Evolutionary conservation across 805 yeast genomes (phyloP).

Genomic region (Wickerhamia fluorescens): DNA sequence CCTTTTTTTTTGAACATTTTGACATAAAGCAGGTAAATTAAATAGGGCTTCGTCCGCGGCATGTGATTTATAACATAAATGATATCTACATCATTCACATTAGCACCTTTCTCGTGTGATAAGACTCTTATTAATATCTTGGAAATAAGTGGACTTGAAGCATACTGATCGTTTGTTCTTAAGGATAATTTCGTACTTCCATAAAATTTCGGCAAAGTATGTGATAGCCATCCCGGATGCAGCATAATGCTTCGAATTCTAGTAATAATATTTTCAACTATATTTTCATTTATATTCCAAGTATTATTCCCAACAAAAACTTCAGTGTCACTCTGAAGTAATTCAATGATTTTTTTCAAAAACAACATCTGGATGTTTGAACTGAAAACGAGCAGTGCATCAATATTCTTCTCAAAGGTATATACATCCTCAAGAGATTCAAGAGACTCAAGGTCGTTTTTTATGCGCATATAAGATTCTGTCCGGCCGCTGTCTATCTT

Average conservation of each 20-base stretch:
- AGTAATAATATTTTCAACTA: too few species aligned
- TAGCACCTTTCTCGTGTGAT: not conserved
- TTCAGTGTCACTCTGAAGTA: too few species aligned
- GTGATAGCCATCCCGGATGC: conserved; percentile 9
- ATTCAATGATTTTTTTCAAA: conserved; percentile 1
- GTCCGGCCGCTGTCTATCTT: conserved; percentile 4
- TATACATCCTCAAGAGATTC: not conserved
- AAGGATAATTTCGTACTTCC: not conserved
- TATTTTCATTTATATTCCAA: too few species aligned
- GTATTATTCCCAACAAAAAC: too few species aligned
- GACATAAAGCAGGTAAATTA: conserved; percentile 6
- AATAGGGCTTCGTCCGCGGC: conserved; percentile 4
- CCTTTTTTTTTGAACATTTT: conserved; percentile 2
- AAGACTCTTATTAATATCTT: conserved; percentile 1
- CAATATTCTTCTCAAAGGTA: not conserved
- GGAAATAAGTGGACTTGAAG: not conserved
- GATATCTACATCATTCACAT: conserved; percentile 6
- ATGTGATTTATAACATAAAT: conserved; percentile 4
- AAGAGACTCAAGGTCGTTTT: not conserved
- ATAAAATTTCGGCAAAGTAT: not conserved
- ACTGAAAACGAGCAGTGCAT: not conserved
- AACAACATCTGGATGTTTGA: conserved; percentile 3
- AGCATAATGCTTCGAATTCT: too few species aligned
- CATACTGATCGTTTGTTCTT: not conserved
- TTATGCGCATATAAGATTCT: conserved; percentile 2